Conservation (phyloP, 257 asterid species). For the Solanum medicagineum region DNA sequence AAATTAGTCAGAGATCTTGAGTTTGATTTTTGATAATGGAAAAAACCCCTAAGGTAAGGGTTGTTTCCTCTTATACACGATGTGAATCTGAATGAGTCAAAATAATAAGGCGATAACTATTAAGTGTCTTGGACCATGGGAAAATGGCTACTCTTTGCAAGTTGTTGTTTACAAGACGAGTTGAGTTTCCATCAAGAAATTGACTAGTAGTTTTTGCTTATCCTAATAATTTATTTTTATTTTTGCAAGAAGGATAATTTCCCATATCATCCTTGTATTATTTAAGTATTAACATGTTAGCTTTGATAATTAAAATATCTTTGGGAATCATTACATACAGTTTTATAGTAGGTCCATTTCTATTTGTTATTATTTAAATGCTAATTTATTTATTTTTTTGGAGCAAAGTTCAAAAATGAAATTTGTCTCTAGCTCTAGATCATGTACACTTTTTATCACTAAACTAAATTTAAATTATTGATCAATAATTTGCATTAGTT, state of each 20-base stretch:
- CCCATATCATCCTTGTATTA: neutral
- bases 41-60: neutral
- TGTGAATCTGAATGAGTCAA: neutral
- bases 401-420: rapidly evolving
- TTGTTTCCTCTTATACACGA: neutral
- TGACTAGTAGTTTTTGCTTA: neutral
- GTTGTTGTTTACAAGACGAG: no score
- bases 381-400: neutral
- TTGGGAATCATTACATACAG: neutral
- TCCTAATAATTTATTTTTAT: neutral
- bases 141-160: neutral
- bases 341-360: neutral
- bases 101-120: neutral
- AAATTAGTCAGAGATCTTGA: neutral
- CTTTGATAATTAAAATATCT: neutral
- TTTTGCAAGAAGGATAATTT: neutral
- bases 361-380: neutral
- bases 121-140: no score
- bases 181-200: neutral
- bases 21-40: neutral
- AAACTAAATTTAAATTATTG: neutral
- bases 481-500: neutral
- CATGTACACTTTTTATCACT: neutral
- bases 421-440: neutral
- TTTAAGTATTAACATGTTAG: neutral